Conservation (phyloP, 176 grass and related monocot species). For the sorghum (Sorghum bicolor) region Sorghum_bicolor_NCBIv3 NC_012877.2:56712001-56712500, state of each 20-base stretch:
- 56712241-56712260: conserved; percentile 3
- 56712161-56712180: conserved; percentile 48
- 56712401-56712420: conserved; percentile 25
- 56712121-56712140: conserved; percentile 61
- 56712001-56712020: conserved; percentile 67
- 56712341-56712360: conserved; percentile 22
- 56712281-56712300: conserved; percentile 65
- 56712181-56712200: conserved; percentile 26
- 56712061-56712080: conserved; percentile 62
- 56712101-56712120: conserved; percentile 25
- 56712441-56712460: conserved; percentile 39
- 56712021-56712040: conserved; percentile 59
- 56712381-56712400: background rate
- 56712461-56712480: conserved; percentile 37
- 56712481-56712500: conserved; percentile 20
- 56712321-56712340: conserved; percentile 45
- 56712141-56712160: conserved; percentile 57
- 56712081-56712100: conserved; percentile 61
- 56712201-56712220: conserved; percentile 6
- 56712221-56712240: background rate
- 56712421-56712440: conserved; percentile 33
- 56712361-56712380: conserved; percentile 1
- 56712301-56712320: conserved; percentile 61
- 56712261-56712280: conserved; percentile 50
- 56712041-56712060: conserved; percentile 43